Evolutionary conservation across 768 basidiomycete species (phyloP).

Genomic region (Suillus occidentalis): DNA sequence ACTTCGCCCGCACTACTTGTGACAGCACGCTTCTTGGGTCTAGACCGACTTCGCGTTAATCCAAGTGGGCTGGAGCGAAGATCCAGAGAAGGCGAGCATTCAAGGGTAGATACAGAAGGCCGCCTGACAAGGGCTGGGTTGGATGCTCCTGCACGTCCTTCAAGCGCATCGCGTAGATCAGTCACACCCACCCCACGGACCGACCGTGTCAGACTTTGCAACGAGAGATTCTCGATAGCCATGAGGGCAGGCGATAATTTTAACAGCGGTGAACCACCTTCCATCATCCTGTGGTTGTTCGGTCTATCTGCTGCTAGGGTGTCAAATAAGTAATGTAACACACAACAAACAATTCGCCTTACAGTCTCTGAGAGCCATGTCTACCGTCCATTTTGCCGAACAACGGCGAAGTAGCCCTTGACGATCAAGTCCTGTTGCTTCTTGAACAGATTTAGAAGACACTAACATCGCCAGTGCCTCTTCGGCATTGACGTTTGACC

Average conservation of each 20-base stretch:
- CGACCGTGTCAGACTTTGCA: slow-evolving; percentile 80
- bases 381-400: slow-evolving; percentile 66
- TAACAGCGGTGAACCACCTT: slow-evolving; percentile 71
- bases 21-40: slow-evolving; percentile 50
- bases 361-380: slow-evolving; percentile 77
- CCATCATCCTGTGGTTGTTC: slow-evolving; percentile 58
- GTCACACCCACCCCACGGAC: slow-evolving; percentile 82
- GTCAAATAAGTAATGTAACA: slow-evolving; percentile 6
- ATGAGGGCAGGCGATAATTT: slow-evolving; percentile 85
- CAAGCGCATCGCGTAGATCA: slow-evolving; percentile 85
- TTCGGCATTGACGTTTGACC: slow-evolving; percentile 50
- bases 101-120: slow-evolving; percentile 76
- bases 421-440: slow-evolving; percentile 63
- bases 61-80: slow-evolving; percentile 41
- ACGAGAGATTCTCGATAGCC: slow-evolving; percentile 88
- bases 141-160: slow-evolving; percentile 82
- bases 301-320: slow-evolving; percentile 55
- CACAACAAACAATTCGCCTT: slow-evolving; percentile 30
- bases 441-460: slow-evolving; percentile 53
- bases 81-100: slow-evolving; percentile 56
- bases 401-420: slow-evolving; percentile 55
- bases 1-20: slow-evolving; percentile 67
- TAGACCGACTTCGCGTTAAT: slow-evolving; percentile 54
- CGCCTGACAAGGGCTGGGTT: slow-evolving; percentile 68
- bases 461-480: slow-evolving; percentile 57